Evolutionary conservation across 805 yeast species (phyloP).

Genomic region (Saccharomycopsis selenospora): DNA sequence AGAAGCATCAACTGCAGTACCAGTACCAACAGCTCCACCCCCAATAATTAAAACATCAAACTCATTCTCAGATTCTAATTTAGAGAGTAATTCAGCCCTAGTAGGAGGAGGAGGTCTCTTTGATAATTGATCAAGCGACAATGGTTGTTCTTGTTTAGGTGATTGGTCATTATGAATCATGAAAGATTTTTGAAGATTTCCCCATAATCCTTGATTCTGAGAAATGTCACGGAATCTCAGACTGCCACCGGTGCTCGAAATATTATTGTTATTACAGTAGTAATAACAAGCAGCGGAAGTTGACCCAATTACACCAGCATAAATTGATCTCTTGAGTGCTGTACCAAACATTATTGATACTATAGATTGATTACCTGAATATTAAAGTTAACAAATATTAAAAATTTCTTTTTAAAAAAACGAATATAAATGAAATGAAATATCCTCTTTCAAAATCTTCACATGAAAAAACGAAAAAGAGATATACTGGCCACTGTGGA

Average conservation of each 20-base stretch:
- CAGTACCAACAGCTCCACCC: constrained; percentile 96
- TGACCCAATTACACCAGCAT: constrained; percentile 1
- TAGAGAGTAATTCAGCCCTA: constrained; percentile 44
- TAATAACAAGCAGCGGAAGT: neutral
- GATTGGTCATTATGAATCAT: neutral
- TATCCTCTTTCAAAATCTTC: too few species aligned
- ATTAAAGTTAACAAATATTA: too few species aligned
- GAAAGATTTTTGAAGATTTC: neutral
- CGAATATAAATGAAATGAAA: too few species aligned
- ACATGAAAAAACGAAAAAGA: too few species aligned
- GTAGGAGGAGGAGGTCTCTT: constrained; percentile 44
- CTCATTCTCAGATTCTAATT: constrained; percentile 42
- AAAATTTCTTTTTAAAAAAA: too few species aligned
- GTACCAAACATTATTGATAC: neutral
- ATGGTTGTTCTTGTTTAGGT: neutral
- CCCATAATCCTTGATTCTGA: neutral
- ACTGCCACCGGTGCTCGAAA: neutral
- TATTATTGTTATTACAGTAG: neutral
- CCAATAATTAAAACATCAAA: constrained; percentile 85
- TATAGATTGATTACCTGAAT: too few species aligned
- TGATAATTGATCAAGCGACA: neutral
- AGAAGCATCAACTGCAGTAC: constrained; percentile 86
- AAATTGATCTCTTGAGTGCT: neutral
- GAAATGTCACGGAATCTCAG: too few species aligned
- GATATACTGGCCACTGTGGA: too few species aligned